These are phyloP conservation scores for Narthecium ossifragum DNA, from an alignment of 106 monocot genomes.

Conservation along the genomic window DNA sequence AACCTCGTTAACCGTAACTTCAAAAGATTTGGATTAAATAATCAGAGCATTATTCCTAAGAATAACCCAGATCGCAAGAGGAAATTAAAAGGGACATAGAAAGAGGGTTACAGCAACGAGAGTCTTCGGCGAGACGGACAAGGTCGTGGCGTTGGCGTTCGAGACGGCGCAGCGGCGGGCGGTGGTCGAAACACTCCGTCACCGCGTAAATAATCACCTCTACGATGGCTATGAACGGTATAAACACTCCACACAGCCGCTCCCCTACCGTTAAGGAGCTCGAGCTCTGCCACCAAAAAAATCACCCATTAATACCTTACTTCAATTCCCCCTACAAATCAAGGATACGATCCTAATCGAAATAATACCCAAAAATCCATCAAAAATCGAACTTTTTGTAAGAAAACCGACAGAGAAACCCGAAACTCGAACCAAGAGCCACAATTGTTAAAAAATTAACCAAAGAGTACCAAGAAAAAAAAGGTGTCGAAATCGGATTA, in stretches of 20 bases:
- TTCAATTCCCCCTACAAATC: no score
- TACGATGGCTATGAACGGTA: slow-evolving; percentile 46
- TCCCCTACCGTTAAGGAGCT: slow-evolving; percentile 40
- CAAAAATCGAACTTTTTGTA: no score
- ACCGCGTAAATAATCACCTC: slow-evolving; percentile 45
- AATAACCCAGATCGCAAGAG: no score
- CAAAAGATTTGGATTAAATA: background rate
- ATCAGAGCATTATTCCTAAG: no score
- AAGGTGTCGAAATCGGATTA: no score
- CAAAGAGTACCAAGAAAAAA: no score
- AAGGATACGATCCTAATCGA: no score
- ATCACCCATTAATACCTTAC: background rate
- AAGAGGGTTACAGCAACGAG: slow-evolving; percentile 24
- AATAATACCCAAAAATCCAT: no score
- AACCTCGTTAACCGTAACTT: slow-evolving; percentile 78
- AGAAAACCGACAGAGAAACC: no score
- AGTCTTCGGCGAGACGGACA: slow-evolving; percentile 30
- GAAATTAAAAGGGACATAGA: background rate
- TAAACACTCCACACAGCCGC: slow-evolving; percentile 35
- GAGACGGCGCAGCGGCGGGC: background rate
- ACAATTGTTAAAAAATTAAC: no score
- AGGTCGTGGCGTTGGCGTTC: slow-evolving; percentile 17
- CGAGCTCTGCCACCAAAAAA: slow-evolving; percentile 14
- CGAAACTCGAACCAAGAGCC: no score
- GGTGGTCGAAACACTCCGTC: slow-evolving; percentile 46